A percentile compares a stretch with the other conserved stretches of the same genome.
Conservation (phyloP, 495 filamentous ascomycete genomes). For the Xeromyces bisporus region DNA sequence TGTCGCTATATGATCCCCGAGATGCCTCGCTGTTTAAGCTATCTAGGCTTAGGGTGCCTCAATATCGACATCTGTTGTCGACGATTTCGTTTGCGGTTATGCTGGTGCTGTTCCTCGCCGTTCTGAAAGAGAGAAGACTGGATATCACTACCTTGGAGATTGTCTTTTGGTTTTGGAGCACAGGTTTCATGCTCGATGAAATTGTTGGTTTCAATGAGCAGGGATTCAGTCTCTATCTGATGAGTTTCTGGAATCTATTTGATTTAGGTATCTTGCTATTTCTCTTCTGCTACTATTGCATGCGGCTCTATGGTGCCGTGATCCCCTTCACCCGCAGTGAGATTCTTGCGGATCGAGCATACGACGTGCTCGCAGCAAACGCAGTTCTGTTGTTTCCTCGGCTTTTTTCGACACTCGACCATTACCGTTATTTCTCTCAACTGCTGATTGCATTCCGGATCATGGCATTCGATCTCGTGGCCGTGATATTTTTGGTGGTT, state of each 20-base stretch:
- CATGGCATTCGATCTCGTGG: slow-evolving; percentile 76
- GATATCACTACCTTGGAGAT: slow-evolving; percentile 68
- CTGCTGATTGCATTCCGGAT: slow-evolving; percentile 82
- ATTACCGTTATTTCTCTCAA: slow-evolving; percentile 89
- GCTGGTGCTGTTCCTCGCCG: slow-evolving; percentile 66
- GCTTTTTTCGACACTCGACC: slow-evolving; percentile 79
- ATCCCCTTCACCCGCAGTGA: slow-evolving; percentile 48
- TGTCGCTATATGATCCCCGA: slow-evolving; percentile 75
- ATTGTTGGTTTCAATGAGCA: slow-evolving; percentile 85
- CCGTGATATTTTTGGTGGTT: slow-evolving; percentile 64
- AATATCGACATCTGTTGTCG: slow-evolving; percentile 76
- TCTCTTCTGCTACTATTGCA: slow-evolving; percentile 70
- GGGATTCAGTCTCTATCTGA: slow-evolving; percentile 83
- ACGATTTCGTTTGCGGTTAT: slow-evolving; percentile 69
- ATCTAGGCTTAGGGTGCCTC: slow-evolving; percentile 71
- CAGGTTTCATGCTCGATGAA: slow-evolving; percentile 93
- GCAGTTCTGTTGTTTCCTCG: slow-evolving; percentile 79
- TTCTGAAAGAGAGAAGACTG: slow-evolving; percentile 49
- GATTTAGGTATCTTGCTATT: slow-evolving; percentile 79
- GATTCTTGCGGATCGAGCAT: slow-evolving; percentile 58
- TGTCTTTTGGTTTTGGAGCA: slow-evolving; percentile 92
- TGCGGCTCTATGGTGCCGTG: slow-evolving; percentile 73
- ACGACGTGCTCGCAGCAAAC: slow-evolving; percentile 78
- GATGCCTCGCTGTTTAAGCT: slow-evolving; percentile 84
- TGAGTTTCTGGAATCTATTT: slow-evolving; percentile 95